phyloP scores from a whole-genome alignment of 768 basidiomycete genomes.

The button mushroom (Agaricus bisporus) region DNA sequence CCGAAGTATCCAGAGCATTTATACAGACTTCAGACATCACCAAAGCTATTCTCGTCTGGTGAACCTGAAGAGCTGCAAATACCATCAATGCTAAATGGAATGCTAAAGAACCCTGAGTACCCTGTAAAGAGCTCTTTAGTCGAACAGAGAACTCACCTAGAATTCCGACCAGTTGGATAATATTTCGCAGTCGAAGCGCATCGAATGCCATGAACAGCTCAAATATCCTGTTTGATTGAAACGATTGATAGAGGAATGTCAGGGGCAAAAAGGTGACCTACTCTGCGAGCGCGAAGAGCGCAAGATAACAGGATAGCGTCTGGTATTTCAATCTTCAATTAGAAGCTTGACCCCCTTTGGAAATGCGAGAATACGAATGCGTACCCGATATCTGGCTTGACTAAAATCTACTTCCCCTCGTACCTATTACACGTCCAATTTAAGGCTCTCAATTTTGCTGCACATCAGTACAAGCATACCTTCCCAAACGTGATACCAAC shows the following conservation, averaged over 20 bases:
- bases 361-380: neutral
- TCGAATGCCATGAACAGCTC: conserved; percentile 78
- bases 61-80: conserved; percentile 70
- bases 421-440: conserved; percentile 35
- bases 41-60: conserved; percentile 64
- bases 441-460: conserved; percentile 1
- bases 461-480: conserved; percentile 30
- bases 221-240: conserved; percentile 49
- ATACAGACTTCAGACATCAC: conserved; percentile 30
- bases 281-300: conserved; percentile 80
- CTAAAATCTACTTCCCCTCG: conserved; percentile 37
- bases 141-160: conserved; percentile 37
- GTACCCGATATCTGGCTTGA: conserved; percentile 48
- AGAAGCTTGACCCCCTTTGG: neutral
- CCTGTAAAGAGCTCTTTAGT: neutral
- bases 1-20: conserved; percentile 26
- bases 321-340: conserved; percentile 17
- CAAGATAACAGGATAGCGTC: conserved; percentile 83
- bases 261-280: conserved; percentile 25
- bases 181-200: conserved; percentile 73
- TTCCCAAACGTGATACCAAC: conserved; percentile 64
- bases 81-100: conserved; percentile 75
- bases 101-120: conserved; percentile 28
- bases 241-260: neutral
- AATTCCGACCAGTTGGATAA: conserved; percentile 73